These are phyloP conservation scores for Kazachstania martiniae DNA, from an alignment of 805 yeast genomes.

Conservation along the genomic window DNA sequence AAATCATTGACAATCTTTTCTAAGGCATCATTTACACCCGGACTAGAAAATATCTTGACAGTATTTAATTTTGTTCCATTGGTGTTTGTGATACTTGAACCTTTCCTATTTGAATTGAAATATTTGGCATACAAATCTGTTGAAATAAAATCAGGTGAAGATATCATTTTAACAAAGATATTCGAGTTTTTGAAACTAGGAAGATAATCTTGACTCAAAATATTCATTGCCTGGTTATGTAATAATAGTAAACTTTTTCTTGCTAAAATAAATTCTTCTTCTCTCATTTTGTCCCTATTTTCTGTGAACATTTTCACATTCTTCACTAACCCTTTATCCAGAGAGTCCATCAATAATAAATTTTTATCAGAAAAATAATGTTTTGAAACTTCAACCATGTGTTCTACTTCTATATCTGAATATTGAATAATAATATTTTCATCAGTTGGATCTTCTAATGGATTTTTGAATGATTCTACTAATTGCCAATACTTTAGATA, in stretches of 20 bases:
- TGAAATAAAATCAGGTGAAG: constrained; percentile 30
- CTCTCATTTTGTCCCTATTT: constrained; percentile 2
- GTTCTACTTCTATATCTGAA: constrained; percentile 15
- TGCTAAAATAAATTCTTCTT: constrained; percentile 30
- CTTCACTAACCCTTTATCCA: constrained; percentile 13
- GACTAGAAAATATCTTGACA: constrained; percentile 12
- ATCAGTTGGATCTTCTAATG: constrained; percentile 40
- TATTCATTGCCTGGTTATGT: constrained; percentile 42
- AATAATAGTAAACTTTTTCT: constrained; percentile 47
- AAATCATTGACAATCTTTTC: constrained; percentile 21
- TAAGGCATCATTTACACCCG: constrained; percentile 27
- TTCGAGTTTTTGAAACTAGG: constrained; percentile 53
- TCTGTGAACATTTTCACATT: constrained; percentile 8
- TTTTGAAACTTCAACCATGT: constrained; percentile 17
- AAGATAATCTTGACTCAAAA: constrained; percentile 45
- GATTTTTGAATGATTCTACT: constrained; percentile 60
- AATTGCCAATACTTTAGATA: constrained; percentile 41
- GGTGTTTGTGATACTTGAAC: too few species aligned
- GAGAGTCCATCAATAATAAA: constrained; percentile 11
- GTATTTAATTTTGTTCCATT: not conserved
- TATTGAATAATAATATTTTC: constrained; percentile 21
- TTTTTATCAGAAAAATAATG: constrained; percentile 11
- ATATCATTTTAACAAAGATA: constrained; percentile 40
- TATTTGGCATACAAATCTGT: constrained; percentile 17
- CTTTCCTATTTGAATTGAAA: constrained; percentile 7